These are phyloP conservation scores for Teratosphaeria gauchensis DNA, from an alignment of 2,329 filamentous ascomycete species.

Conservation along the genomic window DNA sequence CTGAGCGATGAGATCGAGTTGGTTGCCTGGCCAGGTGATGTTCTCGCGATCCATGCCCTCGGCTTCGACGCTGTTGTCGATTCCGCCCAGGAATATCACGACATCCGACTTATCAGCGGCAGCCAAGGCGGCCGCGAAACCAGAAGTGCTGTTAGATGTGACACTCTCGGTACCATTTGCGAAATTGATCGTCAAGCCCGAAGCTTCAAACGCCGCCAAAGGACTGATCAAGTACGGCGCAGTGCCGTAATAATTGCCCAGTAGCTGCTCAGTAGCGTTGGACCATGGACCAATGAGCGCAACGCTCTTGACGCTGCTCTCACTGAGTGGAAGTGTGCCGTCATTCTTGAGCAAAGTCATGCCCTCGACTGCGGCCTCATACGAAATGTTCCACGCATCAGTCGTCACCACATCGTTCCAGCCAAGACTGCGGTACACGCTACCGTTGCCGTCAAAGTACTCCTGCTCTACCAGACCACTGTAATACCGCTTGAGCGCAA, in stretches of 20 bases:
- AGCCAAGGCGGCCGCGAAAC: constrained; percentile 9
- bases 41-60: constrained; percentile 32
- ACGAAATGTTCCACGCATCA: constrained; percentile 40
- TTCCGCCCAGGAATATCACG: constrained; percentile 15
- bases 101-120: constrained; percentile 13
- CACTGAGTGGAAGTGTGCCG: constrained; percentile 29
- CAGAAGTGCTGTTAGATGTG: constrained; percentile 8
- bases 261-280: constrained; percentile 39
- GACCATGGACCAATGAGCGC: constrained; percentile 49
- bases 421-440: constrained; percentile 40
- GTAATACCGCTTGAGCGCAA: constrained; percentile 42
- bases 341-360: constrained; percentile 43
- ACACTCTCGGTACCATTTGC: constrained; percentile 9
- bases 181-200: constrained; percentile 7
- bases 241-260: constrained; percentile 29
- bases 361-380: constrained; percentile 34
- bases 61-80: constrained; percentile 32
- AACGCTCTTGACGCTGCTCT: constrained; percentile 27
- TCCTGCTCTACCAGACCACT: constrained; percentile 43
- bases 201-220: constrained; percentile 10
- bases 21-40: constrained; percentile 35
- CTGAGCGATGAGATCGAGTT: constrained; percentile 31
- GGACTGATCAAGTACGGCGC: constrained; percentile 14
- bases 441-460: constrained; percentile 42
- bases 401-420: constrained; percentile 47